Evolutionary conservation across 768 basidiomycete species (phyloP), one percentile per base, ranked within the genome.

Genomic region (Mycena leptocephala): DNA sequence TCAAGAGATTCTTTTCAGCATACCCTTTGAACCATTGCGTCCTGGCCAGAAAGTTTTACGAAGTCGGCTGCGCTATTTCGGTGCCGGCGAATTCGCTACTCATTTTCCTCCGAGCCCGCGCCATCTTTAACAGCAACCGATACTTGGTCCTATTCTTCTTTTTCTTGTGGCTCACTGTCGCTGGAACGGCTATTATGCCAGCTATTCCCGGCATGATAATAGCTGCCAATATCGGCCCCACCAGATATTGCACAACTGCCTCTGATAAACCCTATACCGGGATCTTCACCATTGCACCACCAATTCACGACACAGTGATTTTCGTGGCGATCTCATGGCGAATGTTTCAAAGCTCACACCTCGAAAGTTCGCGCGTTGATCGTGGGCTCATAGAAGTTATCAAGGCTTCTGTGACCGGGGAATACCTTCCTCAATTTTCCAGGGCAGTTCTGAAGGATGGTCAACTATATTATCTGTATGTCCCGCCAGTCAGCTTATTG

Each of bases 101-200:
- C 55, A 86, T 88, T 74, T 84, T 87, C 77, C 81, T 85, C 64
- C 83, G 87, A 16, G 80, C 85, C n/a, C 82, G 85, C 48, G 87
- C 85, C 6, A 79, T 87, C 13, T 86, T 83, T 74, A 59, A 80
- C 39, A 39, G 79, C 6, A 77, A 82, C 35, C 70, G 37, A 56
- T 26, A 75, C 32, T 64, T 85, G 53, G 37, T 80, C 22, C 43
- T 71, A 41, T 20, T 79, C 35, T 83, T 86, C 70, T 82, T 80
- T 18, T 33, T 80, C 9, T 41, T 87, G 26, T 88, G 87, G 87
- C 28, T 87, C n/a, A 78, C 62, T 5, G 76, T 78, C 10, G 63
- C 84, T 11, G 82, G 83, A 22, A 78, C 80, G 8, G 80, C 81
- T 18, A 72, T 79, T 11, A 75, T 81, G 5, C 73, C 83, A 5